phyloP scores from a whole-genome alignment of 768 basidiomycete species.

The Chalciporus sphaerocephalus region DNA sequence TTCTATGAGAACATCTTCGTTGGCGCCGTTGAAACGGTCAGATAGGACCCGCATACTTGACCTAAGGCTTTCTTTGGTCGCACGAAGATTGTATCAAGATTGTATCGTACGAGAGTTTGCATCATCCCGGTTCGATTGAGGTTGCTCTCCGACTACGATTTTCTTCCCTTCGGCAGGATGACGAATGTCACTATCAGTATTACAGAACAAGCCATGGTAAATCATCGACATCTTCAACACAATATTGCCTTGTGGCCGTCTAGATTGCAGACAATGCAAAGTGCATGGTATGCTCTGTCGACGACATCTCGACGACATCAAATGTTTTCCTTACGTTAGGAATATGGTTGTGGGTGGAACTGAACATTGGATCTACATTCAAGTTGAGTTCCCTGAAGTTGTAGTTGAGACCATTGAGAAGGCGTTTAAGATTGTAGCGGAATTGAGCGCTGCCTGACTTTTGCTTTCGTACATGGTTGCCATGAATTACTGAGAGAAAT shows the following conservation, averaged over 20 bases:
- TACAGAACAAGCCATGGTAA: constrained; percentile 20
- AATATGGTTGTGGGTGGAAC: constrained; percentile 8
- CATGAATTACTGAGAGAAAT: too few species aligned
- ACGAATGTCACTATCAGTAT: not conserved
- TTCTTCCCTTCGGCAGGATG: not conserved
- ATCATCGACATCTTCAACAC: constrained; percentile 7
- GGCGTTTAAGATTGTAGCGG: not conserved
- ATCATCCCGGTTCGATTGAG: not conserved
- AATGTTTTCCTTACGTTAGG: constrained; percentile 12
- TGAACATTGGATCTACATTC: constrained; percentile 29
- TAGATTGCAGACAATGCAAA: constrained; percentile 18
- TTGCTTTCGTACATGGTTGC: too few species aligned
- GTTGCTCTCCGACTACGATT: constrained; percentile 1
- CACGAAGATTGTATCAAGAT: constrained; percentile 3
- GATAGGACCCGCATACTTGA: not conserved
- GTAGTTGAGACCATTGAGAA: constrained; percentile 19
- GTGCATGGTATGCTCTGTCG: too few species aligned
- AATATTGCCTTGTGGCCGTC: constrained; percentile 3
- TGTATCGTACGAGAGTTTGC: constrained; percentile 10
- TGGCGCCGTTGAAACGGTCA: not conserved
- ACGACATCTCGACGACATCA: constrained; percentile 15
- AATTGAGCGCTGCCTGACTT: too few species aligned
- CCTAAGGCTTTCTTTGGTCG: constrained; percentile 17
- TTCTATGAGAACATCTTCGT: not conserved
- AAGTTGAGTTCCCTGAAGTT: constrained; percentile 21